These are phyloP conservation scores for Mycena leptocephala DNA, from an alignment of 768 basidiomycete genomes.

Conservation along the genomic window DNA sequence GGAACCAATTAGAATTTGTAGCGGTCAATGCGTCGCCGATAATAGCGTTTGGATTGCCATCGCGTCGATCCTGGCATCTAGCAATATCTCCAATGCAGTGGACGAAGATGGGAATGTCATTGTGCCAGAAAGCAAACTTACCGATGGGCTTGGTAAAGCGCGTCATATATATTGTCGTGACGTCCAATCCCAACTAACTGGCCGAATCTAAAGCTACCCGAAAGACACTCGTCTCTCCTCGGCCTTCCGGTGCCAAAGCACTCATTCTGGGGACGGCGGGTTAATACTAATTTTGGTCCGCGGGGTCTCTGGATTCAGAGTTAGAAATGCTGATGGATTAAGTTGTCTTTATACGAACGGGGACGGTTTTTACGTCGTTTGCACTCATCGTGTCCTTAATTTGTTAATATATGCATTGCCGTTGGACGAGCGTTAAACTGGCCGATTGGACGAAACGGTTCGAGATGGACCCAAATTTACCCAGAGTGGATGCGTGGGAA, in stretches of 20 bases:
- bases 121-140: conserved; percentile 58
- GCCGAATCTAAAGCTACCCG: conserved; percentile 28
- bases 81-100: conserved; percentile 58
- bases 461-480: no score
- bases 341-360: no score
- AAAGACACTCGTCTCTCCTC: conserved; percentile 20
- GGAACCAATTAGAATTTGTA: conserved; percentile 55
- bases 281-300: neutral
- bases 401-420: no score
- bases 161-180: conserved; percentile 28
- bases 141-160: conserved; percentile 64
- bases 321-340: no score
- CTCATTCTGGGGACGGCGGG: conserved; percentile 6
- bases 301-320: no score
- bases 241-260: conserved; percentile 3
- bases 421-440: no score
- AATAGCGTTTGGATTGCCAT: conserved; percentile 64
- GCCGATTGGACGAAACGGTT: no score
- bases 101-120: conserved; percentile 54
- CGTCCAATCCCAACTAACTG: neutral
- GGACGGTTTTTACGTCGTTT: no score
- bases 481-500: no score
- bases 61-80: conserved; percentile 61
- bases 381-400: no score
- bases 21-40: conserved; percentile 64